Conservation (phyloP, 768 basidiomycete species). For the Trametes punicea region DNA sequence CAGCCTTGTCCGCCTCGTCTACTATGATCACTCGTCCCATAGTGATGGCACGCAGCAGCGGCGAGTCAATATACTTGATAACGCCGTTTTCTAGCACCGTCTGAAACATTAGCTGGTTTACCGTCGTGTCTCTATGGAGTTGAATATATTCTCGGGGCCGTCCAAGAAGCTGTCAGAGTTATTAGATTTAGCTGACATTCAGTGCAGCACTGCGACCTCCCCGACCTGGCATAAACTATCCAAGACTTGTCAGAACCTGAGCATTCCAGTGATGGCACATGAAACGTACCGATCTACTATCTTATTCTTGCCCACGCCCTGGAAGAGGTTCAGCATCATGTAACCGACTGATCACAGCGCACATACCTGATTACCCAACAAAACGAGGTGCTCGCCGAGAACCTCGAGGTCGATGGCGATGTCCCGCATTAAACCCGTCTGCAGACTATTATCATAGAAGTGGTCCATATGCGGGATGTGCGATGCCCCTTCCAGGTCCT, state of each 20-base stretch:
- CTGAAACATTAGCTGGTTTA: slow-evolving; percentile 68
- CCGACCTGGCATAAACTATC: slow-evolving; percentile 53
- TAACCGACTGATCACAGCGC: neutral
- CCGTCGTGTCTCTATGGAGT: slow-evolving; percentile 66
- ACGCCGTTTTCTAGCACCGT: slow-evolving; percentile 56
- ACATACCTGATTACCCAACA: slow-evolving; percentile 63
- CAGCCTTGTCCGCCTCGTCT: slow-evolving; percentile 72
- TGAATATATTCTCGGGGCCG: slow-evolving; percentile 69
- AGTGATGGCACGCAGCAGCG: slow-evolving; percentile 59
- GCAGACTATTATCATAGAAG: slow-evolving; percentile 68
- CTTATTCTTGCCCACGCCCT: slow-evolving; percentile 74
- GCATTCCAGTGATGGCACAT: no score
- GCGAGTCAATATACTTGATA: slow-evolving; percentile 61
- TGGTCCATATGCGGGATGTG: slow-evolving; percentile 67
- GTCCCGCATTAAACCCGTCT: slow-evolving; percentile 65
- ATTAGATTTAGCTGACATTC: neutral
- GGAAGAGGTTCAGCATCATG: neutral
- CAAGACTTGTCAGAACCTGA: neutral
- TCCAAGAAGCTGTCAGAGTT: slow-evolving; percentile 45
- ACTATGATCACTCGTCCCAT: slow-evolving; percentile 64
- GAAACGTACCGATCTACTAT: slow-evolving; percentile 53
- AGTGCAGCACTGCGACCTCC: neutral
- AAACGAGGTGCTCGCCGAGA: slow-evolving; percentile 58
- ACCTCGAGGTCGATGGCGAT: slow-evolving; percentile 60
- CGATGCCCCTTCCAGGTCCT: slow-evolving; percentile 55